Percentiles rank a stretch among this genome's conserved stretches.
phyloP scores from a whole-genome alignment of 192 early-diverging fungal genomes.

The Coemansia sp. region DNA sequence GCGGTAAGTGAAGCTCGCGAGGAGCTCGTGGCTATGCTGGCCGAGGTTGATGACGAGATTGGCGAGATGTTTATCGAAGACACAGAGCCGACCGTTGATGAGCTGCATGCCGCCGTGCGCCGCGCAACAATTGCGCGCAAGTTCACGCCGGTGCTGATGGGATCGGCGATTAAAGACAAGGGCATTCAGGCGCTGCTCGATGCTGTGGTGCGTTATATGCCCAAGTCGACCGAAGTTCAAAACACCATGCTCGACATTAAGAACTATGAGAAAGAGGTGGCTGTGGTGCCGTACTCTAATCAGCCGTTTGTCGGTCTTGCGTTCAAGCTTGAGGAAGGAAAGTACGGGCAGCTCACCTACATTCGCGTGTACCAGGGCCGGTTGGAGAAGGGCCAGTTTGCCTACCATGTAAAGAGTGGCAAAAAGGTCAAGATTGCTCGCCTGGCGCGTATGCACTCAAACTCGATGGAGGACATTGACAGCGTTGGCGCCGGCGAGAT shows the following conservation, averaged over 20 bases:
- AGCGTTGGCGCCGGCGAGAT: conserved; percentile 93
- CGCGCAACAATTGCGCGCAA: conserved; percentile 73
- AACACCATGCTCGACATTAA: conserved; percentile 73
- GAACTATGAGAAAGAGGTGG: conserved; percentile 61
- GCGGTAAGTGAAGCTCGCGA: conserved; percentile 65
- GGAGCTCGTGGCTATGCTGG: conserved; percentile 75
- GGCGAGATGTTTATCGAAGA: conserved; percentile 81
- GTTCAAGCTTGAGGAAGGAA: conserved; percentile 90
- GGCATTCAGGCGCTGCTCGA: conserved; percentile 75
- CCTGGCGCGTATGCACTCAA: conserved; percentile 97
- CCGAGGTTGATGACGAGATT: conserved; percentile 81
- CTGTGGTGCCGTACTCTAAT: conserved; percentile 63
- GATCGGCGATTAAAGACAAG: conserved; percentile 84
- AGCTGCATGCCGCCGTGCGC: conserved; percentile 73
- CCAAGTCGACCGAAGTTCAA: conserved; percentile 68
- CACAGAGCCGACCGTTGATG: conserved; percentile 64
- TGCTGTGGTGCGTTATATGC: conserved; percentile 70
- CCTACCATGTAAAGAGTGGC: conserved; percentile 84
- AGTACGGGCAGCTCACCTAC: conserved; percentile 96
- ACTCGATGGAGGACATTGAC: conserved; percentile 97
- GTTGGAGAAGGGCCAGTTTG: conserved; percentile 81
- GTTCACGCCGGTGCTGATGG: conserved; percentile 84
- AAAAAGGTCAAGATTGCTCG: conserved; percentile 95
- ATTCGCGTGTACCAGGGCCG: conserved; percentile 95
- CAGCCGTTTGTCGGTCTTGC: conserved; percentile 82